Evolutionary conservation across 108 stramenopile genomes (phyloP).

Genomic region (Discostella stelligeroides): DNA sequence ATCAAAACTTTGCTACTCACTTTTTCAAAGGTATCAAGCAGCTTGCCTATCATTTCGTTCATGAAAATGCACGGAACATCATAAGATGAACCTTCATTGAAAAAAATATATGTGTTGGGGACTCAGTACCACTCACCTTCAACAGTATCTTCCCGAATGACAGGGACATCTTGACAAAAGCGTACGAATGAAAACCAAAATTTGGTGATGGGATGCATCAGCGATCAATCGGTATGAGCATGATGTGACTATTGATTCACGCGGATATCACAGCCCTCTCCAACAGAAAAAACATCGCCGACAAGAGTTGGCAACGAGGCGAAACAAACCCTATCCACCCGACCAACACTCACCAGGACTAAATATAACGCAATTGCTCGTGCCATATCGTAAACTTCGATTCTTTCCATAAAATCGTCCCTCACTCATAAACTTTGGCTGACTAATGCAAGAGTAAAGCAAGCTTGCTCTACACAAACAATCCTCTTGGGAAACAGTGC

Average conservation of each 20-base stretch:
- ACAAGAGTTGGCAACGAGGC: too few species aligned
- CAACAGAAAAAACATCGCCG: too few species aligned
- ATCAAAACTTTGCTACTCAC: conserved; percentile 15
- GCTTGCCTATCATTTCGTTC: conserved; percentile 13
- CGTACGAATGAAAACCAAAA: neutral
- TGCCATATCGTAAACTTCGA: conserved; percentile 41
- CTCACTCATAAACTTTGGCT: conserved; percentile 44
- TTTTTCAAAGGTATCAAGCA: conserved; percentile 45
- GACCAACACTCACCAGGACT: conserved; percentile 36
- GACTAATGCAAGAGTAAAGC: conserved; percentile 55
- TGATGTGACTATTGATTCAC: too few species aligned
- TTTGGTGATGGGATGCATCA: too few species aligned
- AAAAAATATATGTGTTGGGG: too few species aligned
- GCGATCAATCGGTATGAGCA: too few species aligned
- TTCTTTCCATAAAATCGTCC: conserved; percentile 48
- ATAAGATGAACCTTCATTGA: neutral
- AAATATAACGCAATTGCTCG: conserved; percentile 48
- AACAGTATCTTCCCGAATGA: conserved; percentile 56
- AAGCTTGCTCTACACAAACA: conserved; percentile 54
- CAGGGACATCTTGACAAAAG: conserved; percentile 37
- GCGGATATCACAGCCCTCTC: too few species aligned
- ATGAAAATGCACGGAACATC: neutral
- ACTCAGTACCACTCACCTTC: conserved; percentile 25
- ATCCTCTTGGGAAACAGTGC: conserved; percentile 57
- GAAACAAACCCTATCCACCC: neutral